These are phyloP conservation scores for Ambrosiella xylebori DNA, from an alignment of 2,329 filamentous ascomycete genomes.

Conservation along the genomic window DNA sequence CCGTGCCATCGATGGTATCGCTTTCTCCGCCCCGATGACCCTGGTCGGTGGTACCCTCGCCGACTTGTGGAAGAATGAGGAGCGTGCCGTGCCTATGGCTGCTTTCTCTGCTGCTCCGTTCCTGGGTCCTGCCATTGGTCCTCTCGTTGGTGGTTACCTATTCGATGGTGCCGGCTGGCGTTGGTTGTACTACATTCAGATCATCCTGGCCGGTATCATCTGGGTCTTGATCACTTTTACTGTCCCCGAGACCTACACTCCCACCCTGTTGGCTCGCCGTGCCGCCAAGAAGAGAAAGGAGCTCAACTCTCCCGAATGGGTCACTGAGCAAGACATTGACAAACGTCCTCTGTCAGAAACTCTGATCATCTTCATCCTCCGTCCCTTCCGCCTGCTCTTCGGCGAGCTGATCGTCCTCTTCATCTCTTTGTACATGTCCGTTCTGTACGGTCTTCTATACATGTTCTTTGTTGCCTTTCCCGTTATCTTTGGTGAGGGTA, in stretches of 20 bases:
- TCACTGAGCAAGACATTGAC: conserved; percentile 70
- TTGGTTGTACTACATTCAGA: conserved; percentile 76
- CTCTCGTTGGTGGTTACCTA: conserved; percentile 61
- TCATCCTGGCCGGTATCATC: conserved; percentile 53
- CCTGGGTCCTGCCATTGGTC: conserved; percentile 61
- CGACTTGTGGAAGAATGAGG: conserved; percentile 70
- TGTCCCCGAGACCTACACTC: conserved; percentile 79
- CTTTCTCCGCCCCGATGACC: conserved; percentile 75
- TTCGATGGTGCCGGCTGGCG: conserved; percentile 55
- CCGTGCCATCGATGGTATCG: conserved; percentile 63
- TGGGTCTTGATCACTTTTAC: conserved; percentile 71
- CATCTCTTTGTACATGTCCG: conserved; percentile 71
- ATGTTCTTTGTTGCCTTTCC: conserved; percentile 61
- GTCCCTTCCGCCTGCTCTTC: conserved; percentile 75
- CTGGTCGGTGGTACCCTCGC: conserved; percentile 68
- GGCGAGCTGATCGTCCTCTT: conserved; percentile 71
- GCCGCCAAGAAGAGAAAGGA: conserved; percentile 55
- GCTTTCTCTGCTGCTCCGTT: conserved; percentile 72
- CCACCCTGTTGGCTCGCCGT: conserved; percentile 53
- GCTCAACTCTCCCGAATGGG: conserved; percentile 48
- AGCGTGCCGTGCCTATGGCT: conserved; percentile 74
- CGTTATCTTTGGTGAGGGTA: conserved; percentile 59
- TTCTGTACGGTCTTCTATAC: conserved; percentile 57
- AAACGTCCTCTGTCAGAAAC: conserved; percentile 49
- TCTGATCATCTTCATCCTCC: conserved; percentile 55